phyloP scores from a whole-genome alignment of 108 stramenopile species.

The Cyclotella atomus region DNA sequence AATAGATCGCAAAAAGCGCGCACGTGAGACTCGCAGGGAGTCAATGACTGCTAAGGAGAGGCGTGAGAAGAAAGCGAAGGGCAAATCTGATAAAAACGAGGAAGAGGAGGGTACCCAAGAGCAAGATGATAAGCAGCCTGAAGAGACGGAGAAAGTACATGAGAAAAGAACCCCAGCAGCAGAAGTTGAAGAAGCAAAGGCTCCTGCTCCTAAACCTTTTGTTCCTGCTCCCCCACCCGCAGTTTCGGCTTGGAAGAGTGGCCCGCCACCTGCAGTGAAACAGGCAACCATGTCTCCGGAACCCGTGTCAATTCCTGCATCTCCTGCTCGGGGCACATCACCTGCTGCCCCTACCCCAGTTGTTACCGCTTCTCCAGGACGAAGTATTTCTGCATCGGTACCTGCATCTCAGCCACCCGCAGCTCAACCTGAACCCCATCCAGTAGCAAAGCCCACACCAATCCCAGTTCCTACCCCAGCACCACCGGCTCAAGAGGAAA shows the following conservation, averaged over 20 bases:
- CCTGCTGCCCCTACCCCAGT: too few species aligned
- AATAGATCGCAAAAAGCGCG: not conserved
- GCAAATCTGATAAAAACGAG: not conserved
- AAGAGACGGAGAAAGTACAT: slow-evolving; percentile 1
- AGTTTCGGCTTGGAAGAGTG: slow-evolving; percentile 38
- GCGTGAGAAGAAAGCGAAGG: slow-evolving; percentile 6
- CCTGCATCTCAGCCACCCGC: slow-evolving; percentile 1
- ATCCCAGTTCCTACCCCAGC: not conserved
- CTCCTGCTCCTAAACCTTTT: slow-evolving; percentile 17
- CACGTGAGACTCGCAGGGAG: not conserved
- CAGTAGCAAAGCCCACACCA: not conserved
- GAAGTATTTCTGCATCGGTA: not conserved
- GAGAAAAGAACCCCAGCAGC: too few species aligned
- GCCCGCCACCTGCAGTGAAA: slow-evolving; percentile 25
- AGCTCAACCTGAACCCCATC: slow-evolving; percentile 2
- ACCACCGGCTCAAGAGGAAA: not conserved
- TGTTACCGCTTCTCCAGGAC: not conserved
- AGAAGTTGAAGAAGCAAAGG: slow-evolving; percentile 7
- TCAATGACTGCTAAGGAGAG: not conserved
- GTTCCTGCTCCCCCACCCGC: slow-evolving; percentile 39
- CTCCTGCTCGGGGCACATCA: slow-evolving; percentile 1
- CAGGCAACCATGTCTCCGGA: not conserved
- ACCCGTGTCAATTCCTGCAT: not conserved
- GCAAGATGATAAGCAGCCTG: not conserved
- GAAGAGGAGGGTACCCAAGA: not conserved